phyloP scores from a whole-genome alignment of 441 rosid species.

The Adansonia grandidieri region DNA sequence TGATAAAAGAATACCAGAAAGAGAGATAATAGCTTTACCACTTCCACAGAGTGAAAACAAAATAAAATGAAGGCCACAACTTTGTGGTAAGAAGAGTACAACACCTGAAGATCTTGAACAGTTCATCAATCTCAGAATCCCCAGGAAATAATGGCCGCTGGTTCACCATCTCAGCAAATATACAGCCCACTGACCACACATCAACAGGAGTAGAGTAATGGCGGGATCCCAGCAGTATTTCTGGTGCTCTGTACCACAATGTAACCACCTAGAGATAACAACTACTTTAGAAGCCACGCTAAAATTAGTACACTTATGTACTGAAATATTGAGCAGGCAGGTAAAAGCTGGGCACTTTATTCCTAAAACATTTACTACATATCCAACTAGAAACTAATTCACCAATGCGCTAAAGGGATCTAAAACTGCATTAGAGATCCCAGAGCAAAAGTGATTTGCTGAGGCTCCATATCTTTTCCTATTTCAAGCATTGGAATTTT shows the following conservation, averaged over 20 bases:
- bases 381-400: conserved; percentile 13
- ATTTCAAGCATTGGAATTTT: conserved; percentile 9
- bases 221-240: conserved; percentile 94
- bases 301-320: background rate
- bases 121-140: conserved; percentile 95
- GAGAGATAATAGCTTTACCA: background rate
- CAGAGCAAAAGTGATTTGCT: background rate
- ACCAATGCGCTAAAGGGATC: background rate
- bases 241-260: conserved; percentile 98
- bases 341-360: background rate
- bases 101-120: conserved; percentile 96
- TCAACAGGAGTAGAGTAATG: conserved; percentile 98
- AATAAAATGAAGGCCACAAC: background rate
- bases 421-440: conserved; percentile 18
- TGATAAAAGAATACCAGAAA: conserved; percentile 5
- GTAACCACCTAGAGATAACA: conserved; percentile 77
- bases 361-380: background rate
- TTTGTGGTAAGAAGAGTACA: conserved; percentile 15
- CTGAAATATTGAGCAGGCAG: background rate
- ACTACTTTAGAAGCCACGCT: conserved; percentile 4
- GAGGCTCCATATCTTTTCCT: background rate
- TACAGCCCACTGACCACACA: conserved; percentile 99
- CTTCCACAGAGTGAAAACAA: background rate
- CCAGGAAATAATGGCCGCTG: conserved; percentile 92
- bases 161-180: conserved; percentile 98